Conservation (phyloP, 2,329 filamentous ascomycete species). For the Chrysoporthe puriensis region DNA sequence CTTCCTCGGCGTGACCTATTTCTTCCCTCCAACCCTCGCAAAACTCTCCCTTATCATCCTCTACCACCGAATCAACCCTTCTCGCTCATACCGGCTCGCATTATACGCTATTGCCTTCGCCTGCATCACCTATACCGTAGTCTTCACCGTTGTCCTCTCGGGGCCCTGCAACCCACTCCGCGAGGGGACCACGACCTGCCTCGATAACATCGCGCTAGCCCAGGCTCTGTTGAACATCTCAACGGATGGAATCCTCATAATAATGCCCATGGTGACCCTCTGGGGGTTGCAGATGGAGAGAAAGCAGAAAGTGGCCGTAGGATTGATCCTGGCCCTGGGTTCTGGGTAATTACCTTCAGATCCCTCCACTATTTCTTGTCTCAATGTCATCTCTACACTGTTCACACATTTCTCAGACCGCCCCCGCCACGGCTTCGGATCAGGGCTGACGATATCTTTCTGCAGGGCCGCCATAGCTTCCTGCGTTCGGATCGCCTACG, state of each 20-base stretch:
- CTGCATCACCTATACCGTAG: slow-evolving; percentile 29
- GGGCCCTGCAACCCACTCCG: slow-evolving; percentile 34
- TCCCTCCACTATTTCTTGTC: no score
- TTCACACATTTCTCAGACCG: neutral
- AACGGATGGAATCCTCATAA: slow-evolving; percentile 48
- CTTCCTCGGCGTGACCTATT: slow-evolving; percentile 31
- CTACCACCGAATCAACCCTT: slow-evolving; percentile 31
- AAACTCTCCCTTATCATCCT: slow-evolving; percentile 32
- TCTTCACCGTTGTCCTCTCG: slow-evolving; percentile 32
- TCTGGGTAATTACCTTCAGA: slow-evolving; percentile 40
- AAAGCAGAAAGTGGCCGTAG: slow-evolving; percentile 48
- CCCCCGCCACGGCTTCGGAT: no score
- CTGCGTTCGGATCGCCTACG: slow-evolving; percentile 35
- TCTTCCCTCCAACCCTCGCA: slow-evolving; percentile 32
- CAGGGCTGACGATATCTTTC: neutral
- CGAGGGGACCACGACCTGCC: slow-evolving; percentile 38
- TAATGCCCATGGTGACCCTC: slow-evolving; percentile 48
- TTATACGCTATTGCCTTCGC: slow-evolving; percentile 26
- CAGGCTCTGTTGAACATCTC: slow-evolving; percentile 51
- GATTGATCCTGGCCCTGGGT: slow-evolving; percentile 48
- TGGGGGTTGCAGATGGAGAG: slow-evolving; percentile 45
- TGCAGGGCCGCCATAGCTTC: slow-evolving; percentile 35
- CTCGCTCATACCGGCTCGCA: slow-evolving; percentile 20
- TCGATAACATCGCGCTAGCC: slow-evolving; percentile 47
- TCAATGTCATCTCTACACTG: neutral